These are phyloP conservation scores for Fusarium annulatum DNA, from an alignment of 2,329 filamentous ascomycete species.

Conservation along the genomic window DNA sequence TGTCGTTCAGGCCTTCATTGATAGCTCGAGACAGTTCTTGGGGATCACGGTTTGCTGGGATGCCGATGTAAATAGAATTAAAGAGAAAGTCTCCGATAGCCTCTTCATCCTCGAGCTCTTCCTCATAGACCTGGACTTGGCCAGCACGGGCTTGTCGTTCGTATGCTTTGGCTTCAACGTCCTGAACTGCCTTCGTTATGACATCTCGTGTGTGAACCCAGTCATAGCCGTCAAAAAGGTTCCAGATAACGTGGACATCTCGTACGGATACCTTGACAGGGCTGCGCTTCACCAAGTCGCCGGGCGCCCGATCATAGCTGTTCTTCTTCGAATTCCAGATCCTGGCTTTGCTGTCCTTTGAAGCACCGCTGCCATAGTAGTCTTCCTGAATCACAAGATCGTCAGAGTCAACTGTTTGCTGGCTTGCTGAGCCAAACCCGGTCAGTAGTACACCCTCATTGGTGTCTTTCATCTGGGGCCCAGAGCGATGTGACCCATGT, in stretches of 20 bases:
- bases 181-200: constrained; percentile 87
- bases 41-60: constrained; percentile 87
- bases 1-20: constrained; percentile 88
- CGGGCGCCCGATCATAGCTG: constrained; percentile 75
- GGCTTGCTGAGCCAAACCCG: constrained; percentile 46
- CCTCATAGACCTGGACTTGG: constrained; percentile 69
- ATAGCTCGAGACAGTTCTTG: constrained; percentile 84
- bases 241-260: constrained; percentile 96
- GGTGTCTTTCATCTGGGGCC: constrained; percentile 50
- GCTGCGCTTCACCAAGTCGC: constrained; percentile 69
- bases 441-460: constrained; percentile 52
- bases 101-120: constrained; percentile 82
- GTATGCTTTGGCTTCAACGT: constrained; percentile 84
- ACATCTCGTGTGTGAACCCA: constrained; percentile 89
- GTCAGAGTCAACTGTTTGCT: constrained; percentile 63
- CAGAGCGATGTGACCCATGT: constrained; percentile 25
- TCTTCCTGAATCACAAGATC: constrained; percentile 80
- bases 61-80: constrained; percentile 98
- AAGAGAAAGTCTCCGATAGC: constrained; percentile 96
- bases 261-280: constrained; percentile 83
- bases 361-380: constrained; percentile 75
- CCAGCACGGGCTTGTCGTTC: constrained; percentile 73
- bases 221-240: constrained; percentile 97
- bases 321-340: constrained; percentile 84
- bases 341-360: constrained; percentile 74